Evolutionary conservation across 2,329 filamentous ascomycete species (phyloP).

Genomic region (Acephala macrosclerotiorum): DNA sequence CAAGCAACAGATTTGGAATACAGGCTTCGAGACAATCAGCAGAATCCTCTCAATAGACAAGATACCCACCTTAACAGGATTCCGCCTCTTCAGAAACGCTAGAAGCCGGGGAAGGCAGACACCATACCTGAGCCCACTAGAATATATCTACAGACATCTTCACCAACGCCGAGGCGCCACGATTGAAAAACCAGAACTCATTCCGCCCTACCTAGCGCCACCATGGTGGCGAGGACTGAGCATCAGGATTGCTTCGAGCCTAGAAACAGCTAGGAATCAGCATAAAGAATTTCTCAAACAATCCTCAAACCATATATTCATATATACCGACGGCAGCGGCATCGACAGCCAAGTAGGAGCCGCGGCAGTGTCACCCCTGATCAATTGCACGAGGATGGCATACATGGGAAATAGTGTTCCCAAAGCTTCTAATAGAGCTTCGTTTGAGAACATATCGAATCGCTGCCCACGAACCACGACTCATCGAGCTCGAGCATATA

Average conservation of each 20-base stretch:
- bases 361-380: constrained; percentile 30
- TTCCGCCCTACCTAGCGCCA: constrained; percentile 17
- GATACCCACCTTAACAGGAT: constrained; percentile 15
- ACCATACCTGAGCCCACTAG: constrained; percentile 21
- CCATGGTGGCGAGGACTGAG: constrained; percentile 26
- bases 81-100: constrained; percentile 13
- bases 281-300: constrained; percentile 20
- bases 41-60: constrained; percentile 19
- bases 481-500: background rate
- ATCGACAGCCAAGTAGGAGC: constrained; percentile 42
- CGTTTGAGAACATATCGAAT: background rate
- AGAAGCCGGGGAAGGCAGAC: constrained; percentile 17
- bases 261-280: constrained; percentile 19
- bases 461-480: background rate
- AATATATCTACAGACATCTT: constrained; percentile 23
- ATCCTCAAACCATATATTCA: constrained; percentile 8
- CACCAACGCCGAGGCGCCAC: constrained; percentile 7
- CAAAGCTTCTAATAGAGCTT: background rate
- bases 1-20: constrained; percentile 26
- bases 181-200: constrained; percentile 25
- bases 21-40: constrained; percentile 17
- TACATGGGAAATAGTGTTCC: constrained; percentile 19
- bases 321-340: constrained; percentile 37
- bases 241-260: constrained; percentile 17
- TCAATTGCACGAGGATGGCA: constrained; percentile 18